phyloP scores from a whole-genome alignment of 2,329 filamentous ascomycete species.

The Xylaria sp. region DNA sequence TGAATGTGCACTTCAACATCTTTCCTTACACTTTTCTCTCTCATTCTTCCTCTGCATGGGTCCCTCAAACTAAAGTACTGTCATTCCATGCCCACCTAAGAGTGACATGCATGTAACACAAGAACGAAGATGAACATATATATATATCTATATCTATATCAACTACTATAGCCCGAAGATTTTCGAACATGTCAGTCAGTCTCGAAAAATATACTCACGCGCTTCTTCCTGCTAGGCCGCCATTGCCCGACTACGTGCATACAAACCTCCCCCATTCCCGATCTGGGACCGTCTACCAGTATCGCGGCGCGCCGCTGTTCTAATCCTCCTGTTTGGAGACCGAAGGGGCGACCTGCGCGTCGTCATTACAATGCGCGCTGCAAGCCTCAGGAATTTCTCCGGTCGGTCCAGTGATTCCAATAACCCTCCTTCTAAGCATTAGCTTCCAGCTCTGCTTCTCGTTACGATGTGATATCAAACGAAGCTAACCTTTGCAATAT shows the following conservation, averaged over 20 bases:
- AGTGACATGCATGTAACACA: constrained; percentile 13
- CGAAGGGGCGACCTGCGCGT: constrained; percentile 79
- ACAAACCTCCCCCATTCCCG: constrained; percentile 69
- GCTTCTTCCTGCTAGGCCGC: constrained; percentile 64
- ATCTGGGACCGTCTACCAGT: constrained; percentile 71
- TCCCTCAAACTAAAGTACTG: not conserved
- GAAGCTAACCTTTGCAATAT: not conserved
- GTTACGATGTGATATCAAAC: not conserved
- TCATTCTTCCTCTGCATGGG: not conserved
- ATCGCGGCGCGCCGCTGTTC: constrained; percentile 82
- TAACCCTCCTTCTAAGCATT: not conserved
- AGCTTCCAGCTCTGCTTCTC: not conserved
- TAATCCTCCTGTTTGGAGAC: constrained; percentile 90
- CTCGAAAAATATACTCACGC: constrained; percentile 46
- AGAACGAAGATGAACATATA: not conserved
- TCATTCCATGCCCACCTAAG: not conserved
- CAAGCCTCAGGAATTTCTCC: constrained; percentile 74
- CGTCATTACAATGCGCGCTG: constrained; percentile 75
- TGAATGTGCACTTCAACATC: not conserved
- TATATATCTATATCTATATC: not conserved
- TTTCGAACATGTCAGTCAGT: constrained; percentile 4
- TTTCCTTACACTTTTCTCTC: not conserved
- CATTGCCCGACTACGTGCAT: constrained; percentile 69
- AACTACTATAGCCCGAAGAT: not conserved
- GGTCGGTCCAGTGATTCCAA: constrained; percentile 53